phyloP scores from a whole-genome alignment of 2,329 filamentous ascomycete genomes.

The Coniochaeta pulveracea region DNA sequence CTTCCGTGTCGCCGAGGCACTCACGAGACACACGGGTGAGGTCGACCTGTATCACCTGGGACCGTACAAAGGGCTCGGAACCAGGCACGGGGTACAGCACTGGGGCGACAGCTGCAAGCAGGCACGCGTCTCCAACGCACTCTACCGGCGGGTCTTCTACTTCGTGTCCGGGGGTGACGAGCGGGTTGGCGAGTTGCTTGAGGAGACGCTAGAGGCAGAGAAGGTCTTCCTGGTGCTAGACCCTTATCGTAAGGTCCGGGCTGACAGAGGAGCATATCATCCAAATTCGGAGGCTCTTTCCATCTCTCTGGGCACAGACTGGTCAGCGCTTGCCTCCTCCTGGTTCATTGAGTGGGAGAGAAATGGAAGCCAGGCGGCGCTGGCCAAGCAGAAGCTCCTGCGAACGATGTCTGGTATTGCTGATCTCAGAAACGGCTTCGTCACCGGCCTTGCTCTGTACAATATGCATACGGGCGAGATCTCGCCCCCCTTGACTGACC shows the following conservation, averaged over 20 bases:
- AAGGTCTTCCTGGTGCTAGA: conserved; percentile 42
- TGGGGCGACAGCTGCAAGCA: conserved; percentile 51
- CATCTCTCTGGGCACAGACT: conserved; percentile 47
- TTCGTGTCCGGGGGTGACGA: conserved; percentile 47
- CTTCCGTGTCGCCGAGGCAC: conserved; percentile 46
- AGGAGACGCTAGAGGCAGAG: conserved; percentile 38
- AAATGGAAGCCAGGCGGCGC: too few species aligned
- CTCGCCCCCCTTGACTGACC: conserved; percentile 38
- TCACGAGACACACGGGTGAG: conserved; percentile 47
- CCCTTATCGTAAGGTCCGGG: conserved; percentile 46
- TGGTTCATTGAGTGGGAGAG: conserved; percentile 53
- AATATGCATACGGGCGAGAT: conserved; percentile 36
- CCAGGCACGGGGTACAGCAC: conserved; percentile 51
- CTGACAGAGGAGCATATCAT: conserved; percentile 28
- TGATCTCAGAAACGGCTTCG: conserved; percentile 44
- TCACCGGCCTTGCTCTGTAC: conserved; percentile 43
- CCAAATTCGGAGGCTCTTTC: conserved; percentile 31
- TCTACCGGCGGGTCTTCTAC: conserved; percentile 46
- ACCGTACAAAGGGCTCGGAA: conserved; percentile 46
- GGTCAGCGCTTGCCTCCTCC: conserved; percentile 41
- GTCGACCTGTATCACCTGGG: conserved; percentile 53
- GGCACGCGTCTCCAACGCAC: conserved; percentile 45
- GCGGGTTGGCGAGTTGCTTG: conserved; percentile 40
- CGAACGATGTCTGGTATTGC: conserved; percentile 38
- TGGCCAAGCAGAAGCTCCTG: conserved; percentile 41